phyloP scores from a whole-genome alignment of 2,329 filamentous ascomycete species.

The Fusarium burgessii region DNA sequence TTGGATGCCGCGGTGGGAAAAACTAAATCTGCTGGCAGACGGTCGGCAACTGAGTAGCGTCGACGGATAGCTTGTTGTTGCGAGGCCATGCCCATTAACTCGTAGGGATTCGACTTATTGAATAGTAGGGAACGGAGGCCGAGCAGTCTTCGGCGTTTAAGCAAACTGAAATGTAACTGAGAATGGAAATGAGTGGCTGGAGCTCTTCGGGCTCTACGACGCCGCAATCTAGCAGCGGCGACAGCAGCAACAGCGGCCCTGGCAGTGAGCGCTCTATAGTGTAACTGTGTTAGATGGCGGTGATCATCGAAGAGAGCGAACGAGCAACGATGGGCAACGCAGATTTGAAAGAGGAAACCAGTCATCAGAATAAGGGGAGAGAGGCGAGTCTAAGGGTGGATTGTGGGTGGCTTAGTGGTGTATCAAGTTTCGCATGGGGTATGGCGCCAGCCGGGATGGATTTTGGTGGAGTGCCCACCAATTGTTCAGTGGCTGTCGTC shows the following conservation, averaged over 20 bases:
- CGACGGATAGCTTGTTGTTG: slow-evolving; percentile 55
- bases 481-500: slow-evolving; percentile 32
- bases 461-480: slow-evolving; percentile 27
- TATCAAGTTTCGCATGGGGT: slow-evolving; percentile 45
- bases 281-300: slow-evolving; percentile 54
- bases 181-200: slow-evolving; percentile 50
- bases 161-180: slow-evolving; percentile 37
- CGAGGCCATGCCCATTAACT: slow-evolving; percentile 50
- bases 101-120: slow-evolving; percentile 44
- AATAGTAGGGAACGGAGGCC: slow-evolving; percentile 49
- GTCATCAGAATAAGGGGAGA: slow-evolving; percentile 57
- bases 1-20: slow-evolving; percentile 39
- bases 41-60: slow-evolving; percentile 56
- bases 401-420: slow-evolving; percentile 34
- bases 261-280: slow-evolving; percentile 58
- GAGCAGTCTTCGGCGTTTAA: slow-evolving; percentile 51
- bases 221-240: slow-evolving; percentile 55
- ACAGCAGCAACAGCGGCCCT: slow-evolving; percentile 57
- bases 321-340: slow-evolving; percentile 60
- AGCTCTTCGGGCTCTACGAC: slow-evolving; percentile 53
- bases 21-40: slow-evolving; percentile 46
- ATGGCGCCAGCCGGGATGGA: slow-evolving; percentile 43
- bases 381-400: slow-evolving; percentile 39
- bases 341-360: slow-evolving; percentile 60
- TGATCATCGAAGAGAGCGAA: slow-evolving; percentile 60